Conservation (phyloP, 2,329 filamentous ascomycete genomes). For the Pseudopyricularia cyperi region DNA sequence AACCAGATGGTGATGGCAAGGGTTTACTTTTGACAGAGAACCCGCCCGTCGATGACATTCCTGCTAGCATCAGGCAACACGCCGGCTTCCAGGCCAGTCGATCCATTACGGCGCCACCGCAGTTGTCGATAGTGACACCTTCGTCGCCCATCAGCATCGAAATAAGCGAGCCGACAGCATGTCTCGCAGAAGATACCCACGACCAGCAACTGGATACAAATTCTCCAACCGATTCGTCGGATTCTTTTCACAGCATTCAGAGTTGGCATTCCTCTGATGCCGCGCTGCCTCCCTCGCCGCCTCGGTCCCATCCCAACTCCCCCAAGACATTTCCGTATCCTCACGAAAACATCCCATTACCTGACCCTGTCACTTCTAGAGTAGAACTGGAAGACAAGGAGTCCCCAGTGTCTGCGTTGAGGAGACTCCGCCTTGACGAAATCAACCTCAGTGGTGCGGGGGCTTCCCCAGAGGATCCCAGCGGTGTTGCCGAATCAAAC, state of each 20-base stretch:
- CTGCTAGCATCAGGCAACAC: not conserved
- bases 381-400: not conserved
- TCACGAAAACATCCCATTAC: constrained; percentile 24
- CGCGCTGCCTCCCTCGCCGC: constrained; percentile 30
- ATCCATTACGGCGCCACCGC: constrained; percentile 11
- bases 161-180: constrained; percentile 9
- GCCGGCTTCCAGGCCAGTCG: constrained; percentile 7
- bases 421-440: not conserved
- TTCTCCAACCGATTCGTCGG: constrained; percentile 33
- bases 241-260: constrained; percentile 41
- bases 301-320: constrained; percentile 24
- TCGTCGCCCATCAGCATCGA: constrained; percentile 17
- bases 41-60: not conserved
- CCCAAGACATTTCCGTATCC: constrained; percentile 24
- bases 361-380: constrained; percentile 3
- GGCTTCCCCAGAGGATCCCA: not conserved
- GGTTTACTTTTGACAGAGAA: not conserved
- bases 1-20: not conserved
- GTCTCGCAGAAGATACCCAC: constrained; percentile 8
- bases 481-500: not conserved
- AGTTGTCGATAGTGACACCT: constrained; percentile 27
- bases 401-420: not conserved
- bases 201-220: constrained; percentile 11
- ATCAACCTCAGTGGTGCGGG: not conserved
- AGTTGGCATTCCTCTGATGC: constrained; percentile 35